Conservation (phyloP, 1,284 basidiomycete species). For the Entoloma clypeatum region DNA sequence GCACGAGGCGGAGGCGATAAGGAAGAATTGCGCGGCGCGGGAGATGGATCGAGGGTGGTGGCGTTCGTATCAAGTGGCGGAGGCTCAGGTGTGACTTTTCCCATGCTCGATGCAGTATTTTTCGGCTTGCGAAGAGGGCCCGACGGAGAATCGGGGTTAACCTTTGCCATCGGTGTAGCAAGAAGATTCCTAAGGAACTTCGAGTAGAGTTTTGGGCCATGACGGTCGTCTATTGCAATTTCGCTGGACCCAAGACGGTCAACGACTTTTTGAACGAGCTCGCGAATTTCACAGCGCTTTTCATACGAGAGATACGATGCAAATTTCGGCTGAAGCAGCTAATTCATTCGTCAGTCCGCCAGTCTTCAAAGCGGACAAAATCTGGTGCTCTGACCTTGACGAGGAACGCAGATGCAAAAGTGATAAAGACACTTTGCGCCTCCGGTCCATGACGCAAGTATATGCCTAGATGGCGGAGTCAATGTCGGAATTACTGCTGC, state of each 20-base stretch:
- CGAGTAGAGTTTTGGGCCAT: conserved; percentile 72
- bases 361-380: not conserved
- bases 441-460: conserved; percentile 77
- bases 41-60: conserved; percentile 29
- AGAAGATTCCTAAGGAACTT: conserved; percentile 69
- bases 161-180: conserved; percentile 47
- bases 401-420: conserved; percentile 78
- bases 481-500: conserved; percentile 5
- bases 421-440: conserved; percentile 79
- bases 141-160: conserved; percentile 32
- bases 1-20: conserved; percentile 40
- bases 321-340: conserved; percentile 75
- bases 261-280: conserved; percentile 59
- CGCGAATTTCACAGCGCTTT: conserved; percentile 57
- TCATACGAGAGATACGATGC: conserved; percentile 51
- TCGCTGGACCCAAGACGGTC: conserved; percentile 62
- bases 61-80: conserved; percentile 16
- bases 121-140: conserved; percentile 20
- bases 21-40: conserved; percentile 33
- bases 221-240: conserved; percentile 69
- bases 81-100: conserved; percentile 15
- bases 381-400: conserved; percentile 53
- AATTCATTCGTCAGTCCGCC: not conserved
- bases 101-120: conserved; percentile 19
- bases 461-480: conserved; percentile 35